A percentile compares a stretch with the other conserved stretches of the same genome.
Conservation (phyloP, 768 basidiomycete genomes). For the Paxillus rubicundulus region DNA sequence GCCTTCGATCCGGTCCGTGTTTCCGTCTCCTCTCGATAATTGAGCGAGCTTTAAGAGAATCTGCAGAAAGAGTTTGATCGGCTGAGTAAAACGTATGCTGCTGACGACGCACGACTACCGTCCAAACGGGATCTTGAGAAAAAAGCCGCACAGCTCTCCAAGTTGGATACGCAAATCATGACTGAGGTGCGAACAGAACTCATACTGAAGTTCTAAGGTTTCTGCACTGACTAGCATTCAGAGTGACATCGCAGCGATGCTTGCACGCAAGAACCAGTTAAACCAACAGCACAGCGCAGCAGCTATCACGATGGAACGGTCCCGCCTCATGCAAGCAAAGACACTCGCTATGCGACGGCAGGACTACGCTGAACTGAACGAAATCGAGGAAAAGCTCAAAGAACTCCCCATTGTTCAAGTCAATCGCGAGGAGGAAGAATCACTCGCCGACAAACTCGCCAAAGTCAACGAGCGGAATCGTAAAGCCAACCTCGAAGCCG, state of each 20-base stretch:
- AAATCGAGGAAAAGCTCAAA: constrained; percentile 64
- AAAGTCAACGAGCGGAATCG: constrained; percentile 90
- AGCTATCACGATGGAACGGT: constrained; percentile 51
- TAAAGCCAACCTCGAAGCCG: constrained; percentile 76
- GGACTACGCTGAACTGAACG: constrained; percentile 59
- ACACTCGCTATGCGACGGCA: constrained; percentile 74
- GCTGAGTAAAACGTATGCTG: constrained; percentile 41
- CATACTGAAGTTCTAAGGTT: constrained; percentile 4
- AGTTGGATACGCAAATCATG: constrained; percentile 56
- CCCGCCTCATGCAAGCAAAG: constrained; percentile 66
- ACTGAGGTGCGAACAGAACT: constrained; percentile 65
- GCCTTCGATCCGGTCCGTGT: constrained; percentile 57
- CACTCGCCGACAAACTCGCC: constrained; percentile 53
- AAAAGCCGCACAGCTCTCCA: constrained; percentile 62
- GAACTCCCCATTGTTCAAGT: constrained; percentile 36
- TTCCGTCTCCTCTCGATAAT: neutral
- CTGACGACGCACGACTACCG: constrained; percentile 63
- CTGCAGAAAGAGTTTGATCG: constrained; percentile 73
- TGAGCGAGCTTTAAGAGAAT: constrained; percentile 7
- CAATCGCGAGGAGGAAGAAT: constrained; percentile 29
- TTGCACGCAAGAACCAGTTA: constrained; percentile 59
- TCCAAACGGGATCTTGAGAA: constrained; percentile 62
- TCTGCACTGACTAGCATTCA: constrained; percentile 31
- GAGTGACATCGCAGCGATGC: constrained; percentile 82
- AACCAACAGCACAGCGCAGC: constrained; percentile 33